Evolutionary conservation across 768 basidiomycete genomes (phyloP), one percentile per base, ranked within the genome.

Genomic region (Lyophyllum decastes): DNA sequence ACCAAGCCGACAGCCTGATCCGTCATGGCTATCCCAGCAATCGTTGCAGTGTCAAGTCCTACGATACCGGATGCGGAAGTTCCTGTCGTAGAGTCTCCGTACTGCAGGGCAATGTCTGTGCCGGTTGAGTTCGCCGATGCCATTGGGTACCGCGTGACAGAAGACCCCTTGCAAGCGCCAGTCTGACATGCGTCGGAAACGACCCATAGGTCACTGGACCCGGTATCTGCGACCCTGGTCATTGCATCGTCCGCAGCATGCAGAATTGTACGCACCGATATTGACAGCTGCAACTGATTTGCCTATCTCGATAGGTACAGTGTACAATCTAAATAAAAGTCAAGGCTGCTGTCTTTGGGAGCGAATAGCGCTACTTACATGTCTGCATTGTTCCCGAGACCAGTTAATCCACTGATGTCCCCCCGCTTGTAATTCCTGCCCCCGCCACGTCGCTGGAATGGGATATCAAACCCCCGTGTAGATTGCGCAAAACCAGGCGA

Each of bases 161-260:
- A 66, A 2, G 69, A 59, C 21, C 68, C 64, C 35, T 67, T 66
- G 67, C 85, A 87, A 2, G 74, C 62, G 9, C 71, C 71, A 7
- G 62, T 58, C 3, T 65, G 64, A 64, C 85, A 89, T 3, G 70
- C 66, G 51, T 82, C 76, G 0, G 86, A 83, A 22, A 85, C 69
- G 4, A 87, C 78, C 88, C 88, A 90, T 8, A 89, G 69, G 62
- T 90, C 88, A 34, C 85, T 83, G 3, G 88, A 89, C 21, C 88
- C 88, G 2, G 88, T 88, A 63, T 89, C 88, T 88, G 49, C 12
- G 12, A 11, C 10, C 21, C 11, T 49, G 12, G 22, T 59, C 43
- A 54, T 33, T 47, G 25, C n/a, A 44, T 17, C 22, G n/a, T 35
- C 10, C 27, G 48, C 24, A 22, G 21, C n/a, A 16, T 30, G 11